Evolutionary conservation across 768 basidiomycete genomes (phyloP).

Genomic region (Lentinula boryana): DNA sequence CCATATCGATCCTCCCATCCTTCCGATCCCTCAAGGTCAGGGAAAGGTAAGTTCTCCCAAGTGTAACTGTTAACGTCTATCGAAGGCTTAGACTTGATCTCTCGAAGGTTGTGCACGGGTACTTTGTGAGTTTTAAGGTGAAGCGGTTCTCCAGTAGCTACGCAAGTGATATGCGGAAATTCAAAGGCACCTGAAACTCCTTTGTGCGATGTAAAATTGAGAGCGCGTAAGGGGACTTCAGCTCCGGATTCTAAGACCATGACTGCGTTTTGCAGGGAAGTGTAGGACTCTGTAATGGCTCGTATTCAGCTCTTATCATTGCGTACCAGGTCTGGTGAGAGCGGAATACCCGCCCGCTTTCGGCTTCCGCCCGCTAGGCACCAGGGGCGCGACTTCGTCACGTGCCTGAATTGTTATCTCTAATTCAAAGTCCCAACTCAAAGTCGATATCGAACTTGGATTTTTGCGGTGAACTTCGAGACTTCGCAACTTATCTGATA

Average conservation of each 20-base stretch:
- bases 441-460: background rate
- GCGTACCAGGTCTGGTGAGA: background rate
- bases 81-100: background rate
- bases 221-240: background rate
- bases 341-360: background rate
- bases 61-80: constrained; percentile 4
- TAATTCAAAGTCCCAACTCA: background rate
- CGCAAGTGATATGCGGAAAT: constrained; percentile 5
- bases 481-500: background rate
- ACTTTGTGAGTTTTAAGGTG: constrained; percentile 3
- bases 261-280: background rate
- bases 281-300: background rate
- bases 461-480: background rate
- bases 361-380: background rate
- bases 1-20: constrained; percentile 8
- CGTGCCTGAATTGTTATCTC: background rate
- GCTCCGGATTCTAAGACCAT: background rate
- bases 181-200: background rate
- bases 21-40: constrained; percentile 1
- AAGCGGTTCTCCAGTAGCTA: constrained; percentile 1
- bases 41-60: constrained; percentile 2
- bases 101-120: constrained; percentile 2
- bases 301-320: background rate
- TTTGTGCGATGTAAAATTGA: constrained; percentile 5
- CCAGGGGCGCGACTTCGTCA: background rate